Evolutionary conservation across 163 green algal species (phyloP).

Genomic region (Scenedesmus sp.): DNA sequence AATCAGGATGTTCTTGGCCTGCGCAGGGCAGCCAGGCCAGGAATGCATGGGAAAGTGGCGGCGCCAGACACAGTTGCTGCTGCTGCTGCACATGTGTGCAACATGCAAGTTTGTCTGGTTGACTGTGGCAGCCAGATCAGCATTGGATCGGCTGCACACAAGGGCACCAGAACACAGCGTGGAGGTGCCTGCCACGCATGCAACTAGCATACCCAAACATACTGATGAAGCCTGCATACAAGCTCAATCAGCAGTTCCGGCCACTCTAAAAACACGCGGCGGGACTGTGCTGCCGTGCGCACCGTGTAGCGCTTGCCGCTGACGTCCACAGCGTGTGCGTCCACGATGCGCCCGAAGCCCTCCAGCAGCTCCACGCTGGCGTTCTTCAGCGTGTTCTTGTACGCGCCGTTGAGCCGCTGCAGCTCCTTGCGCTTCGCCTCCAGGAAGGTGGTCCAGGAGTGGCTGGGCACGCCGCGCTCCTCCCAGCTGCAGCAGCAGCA

Average conservation of each 20-base stretch:
- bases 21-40: not conserved
- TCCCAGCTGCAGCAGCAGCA: conserved; percentile 65
- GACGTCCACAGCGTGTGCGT: conserved; percentile 78
- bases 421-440: conserved; percentile 92
- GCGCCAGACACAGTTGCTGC: not conserved
- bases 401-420: conserved; percentile 89
- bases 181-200: no score
- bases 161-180: no score
- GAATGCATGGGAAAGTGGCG: not conserved
- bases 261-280: no score
- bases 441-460: conserved; percentile 86
- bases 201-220: no score
- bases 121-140: no score
- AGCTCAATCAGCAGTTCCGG: no score
- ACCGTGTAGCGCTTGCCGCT: conserved; percentile 61
- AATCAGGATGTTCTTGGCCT: conserved; percentile 86
- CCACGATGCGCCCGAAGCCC: conserved; percentile 74
- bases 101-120: no score
- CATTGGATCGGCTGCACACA: no score
- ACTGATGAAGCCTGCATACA: no score
- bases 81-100: no score
- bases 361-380: conserved; percentile 70
- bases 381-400: conserved; percentile 78
- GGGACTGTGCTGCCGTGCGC: not conserved
- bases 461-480: conserved; percentile 51